Evolutionary conservation across 2,329 filamentous ascomycete species (phyloP), one percentile per base, ranked within the genome.

Genomic region (Fusarium austroafricanum): DNA sequence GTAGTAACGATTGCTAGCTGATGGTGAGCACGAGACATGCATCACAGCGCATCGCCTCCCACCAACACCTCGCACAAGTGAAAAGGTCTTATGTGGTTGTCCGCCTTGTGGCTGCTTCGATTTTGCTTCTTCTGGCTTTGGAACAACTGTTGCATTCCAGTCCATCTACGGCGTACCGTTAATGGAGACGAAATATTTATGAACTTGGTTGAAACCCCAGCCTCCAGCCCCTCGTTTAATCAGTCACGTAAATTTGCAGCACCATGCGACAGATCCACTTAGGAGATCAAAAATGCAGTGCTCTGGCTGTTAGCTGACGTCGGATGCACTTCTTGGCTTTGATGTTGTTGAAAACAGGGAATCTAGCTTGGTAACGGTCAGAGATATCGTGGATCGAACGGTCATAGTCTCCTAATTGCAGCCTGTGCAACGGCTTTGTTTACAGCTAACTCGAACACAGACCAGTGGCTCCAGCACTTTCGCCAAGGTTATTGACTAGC

Each of bases 201-300:
- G 33, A 46, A 50, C 52, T 49, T 51, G 47, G 28, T 45, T 61
- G 40, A 55, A 52, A 46, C 57, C 59, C 68, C 64, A 59, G 61
- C 55, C 61, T 69, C 71, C 68, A 69, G 63, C 67, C 71, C 69
- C 71, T 73, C 71, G 52, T 71, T 46, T 60, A 67, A 56, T 66
- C 67, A 73, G 71, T 69, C 69, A 73, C 71, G 55, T 60, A 66
- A 73, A 73, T 71, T 73, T 71, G 59, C 52, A 57, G 61, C 61
- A 57, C 53, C 56, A 50, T 63, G 45, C 40, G 39, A 58, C 47
- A 63, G 37, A 61, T 55, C 51, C 61, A 59, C 53, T 63, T 53
- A n/a, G 40, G 14, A 49, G 52, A 63, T 59, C 53, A 53, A 42
- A 51, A 59, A 59, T 45, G 44, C 61, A 57, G 45, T 46, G 29